Evolutionary conservation across 768 basidiomycete genomes (phyloP).

Genomic region (Leccinum subtestaceum): DNA sequence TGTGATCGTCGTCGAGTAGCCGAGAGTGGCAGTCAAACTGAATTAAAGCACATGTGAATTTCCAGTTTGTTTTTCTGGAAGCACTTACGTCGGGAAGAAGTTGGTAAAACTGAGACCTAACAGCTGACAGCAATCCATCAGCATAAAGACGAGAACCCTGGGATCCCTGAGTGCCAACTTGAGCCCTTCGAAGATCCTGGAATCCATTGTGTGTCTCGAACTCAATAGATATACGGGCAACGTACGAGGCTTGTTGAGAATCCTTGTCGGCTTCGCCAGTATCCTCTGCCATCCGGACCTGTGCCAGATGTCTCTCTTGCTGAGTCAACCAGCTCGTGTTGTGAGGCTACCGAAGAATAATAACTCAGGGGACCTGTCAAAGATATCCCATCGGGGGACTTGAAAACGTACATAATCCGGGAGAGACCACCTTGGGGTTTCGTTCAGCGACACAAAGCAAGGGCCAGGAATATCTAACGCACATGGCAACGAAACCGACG

Average conservation of each 20-base stretch:
- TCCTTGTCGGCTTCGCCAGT: conserved; percentile 66
- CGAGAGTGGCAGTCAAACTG: conserved; percentile 60
- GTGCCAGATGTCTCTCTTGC: conserved; percentile 54
- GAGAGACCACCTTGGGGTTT: background rate
- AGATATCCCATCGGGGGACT: background rate
- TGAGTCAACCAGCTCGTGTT: conserved; percentile 53
- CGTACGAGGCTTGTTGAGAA: conserved; percentile 13
- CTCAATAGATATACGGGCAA: background rate
- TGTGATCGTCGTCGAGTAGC: conserved; percentile 56
- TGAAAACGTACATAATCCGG: background rate
- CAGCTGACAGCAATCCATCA: conserved; percentile 50
- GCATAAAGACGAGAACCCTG: conserved; percentile 50
- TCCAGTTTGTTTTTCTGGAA: too few relatives aligned
- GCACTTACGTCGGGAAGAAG: conserved; percentile 53
- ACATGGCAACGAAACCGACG: background rate
- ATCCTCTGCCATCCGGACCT: conserved; percentile 64
- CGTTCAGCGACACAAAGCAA: background rate
- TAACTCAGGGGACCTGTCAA: background rate
- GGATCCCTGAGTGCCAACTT: conserved; percentile 54
- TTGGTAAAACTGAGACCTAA: conserved; percentile 58
- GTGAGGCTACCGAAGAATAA: background rate
- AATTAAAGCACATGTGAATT: background rate
- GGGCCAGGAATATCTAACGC: background rate
- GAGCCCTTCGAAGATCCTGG: conserved; percentile 51
- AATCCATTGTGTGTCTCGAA: background rate